Conservation (phyloP, 495 filamentous ascomycete species). For the Paragyromitra xinjiangensis region DNA sequence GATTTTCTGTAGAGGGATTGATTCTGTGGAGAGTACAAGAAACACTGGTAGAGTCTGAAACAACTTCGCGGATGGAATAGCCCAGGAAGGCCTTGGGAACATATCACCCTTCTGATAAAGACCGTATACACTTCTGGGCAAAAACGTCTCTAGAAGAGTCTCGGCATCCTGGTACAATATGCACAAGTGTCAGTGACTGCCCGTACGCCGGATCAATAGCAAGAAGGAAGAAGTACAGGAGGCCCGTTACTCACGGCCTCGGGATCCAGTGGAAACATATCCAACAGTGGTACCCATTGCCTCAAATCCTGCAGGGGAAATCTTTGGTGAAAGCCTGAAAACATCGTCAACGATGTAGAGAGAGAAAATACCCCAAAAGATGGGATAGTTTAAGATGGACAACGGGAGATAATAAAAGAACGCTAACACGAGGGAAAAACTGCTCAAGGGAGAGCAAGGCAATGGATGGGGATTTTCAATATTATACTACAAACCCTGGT, state of each 20-base stretch:
- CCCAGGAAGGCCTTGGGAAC: conserved; percentile 37
- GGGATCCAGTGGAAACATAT: conserved; percentile 46
- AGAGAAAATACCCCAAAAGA: conserved; percentile 41
- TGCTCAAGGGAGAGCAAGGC: conserved; percentile 40
- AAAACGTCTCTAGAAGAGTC: conserved; percentile 46
- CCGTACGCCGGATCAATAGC: conserved; percentile 44
- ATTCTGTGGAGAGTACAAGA: conserved; percentile 32
- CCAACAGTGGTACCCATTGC: conserved; percentile 47
- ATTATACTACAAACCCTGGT: conserved; percentile 52
- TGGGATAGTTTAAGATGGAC: conserved; percentile 49
- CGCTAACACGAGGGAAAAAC: conserved; percentile 50
- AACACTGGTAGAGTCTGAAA: conserved; percentile 39
- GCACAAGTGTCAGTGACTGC: conserved; percentile 47
- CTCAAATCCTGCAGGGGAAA: conserved; percentile 51
- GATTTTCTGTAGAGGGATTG: conserved; percentile 37
- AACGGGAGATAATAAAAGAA: conserved; percentile 47
- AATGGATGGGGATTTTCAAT: conserved; percentile 54
- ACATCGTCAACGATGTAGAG: conserved; percentile 52
- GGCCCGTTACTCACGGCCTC: conserved; percentile 43
- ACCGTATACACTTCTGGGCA: conserved; percentile 47
- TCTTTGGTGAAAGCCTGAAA: conserved; percentile 49
- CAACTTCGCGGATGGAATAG: conserved; percentile 33
- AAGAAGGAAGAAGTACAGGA: conserved; percentile 42
- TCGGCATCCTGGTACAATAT: conserved; percentile 52
- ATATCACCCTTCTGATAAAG: conserved; percentile 51